Conservation (phyloP, 352 stramenopile species). For the Phytopythium montanum region DNA sequence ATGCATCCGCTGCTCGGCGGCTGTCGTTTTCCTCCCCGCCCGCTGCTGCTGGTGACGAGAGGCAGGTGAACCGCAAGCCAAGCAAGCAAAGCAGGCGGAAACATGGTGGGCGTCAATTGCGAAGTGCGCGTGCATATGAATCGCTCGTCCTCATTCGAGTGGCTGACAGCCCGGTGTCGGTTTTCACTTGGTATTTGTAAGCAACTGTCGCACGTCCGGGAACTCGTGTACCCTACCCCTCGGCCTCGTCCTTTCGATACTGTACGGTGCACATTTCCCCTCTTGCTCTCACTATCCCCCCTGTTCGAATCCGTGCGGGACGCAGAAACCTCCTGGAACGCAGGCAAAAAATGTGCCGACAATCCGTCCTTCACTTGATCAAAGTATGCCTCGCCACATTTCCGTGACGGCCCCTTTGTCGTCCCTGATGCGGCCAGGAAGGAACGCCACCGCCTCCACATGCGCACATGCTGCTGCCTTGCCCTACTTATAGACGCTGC, state of each 20-base stretch:
- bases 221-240: not conserved
- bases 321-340: not conserved
- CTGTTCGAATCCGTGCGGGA: no score
- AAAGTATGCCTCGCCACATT: not conserved
- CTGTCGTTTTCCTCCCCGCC: not conserved
- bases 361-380: not conserved
- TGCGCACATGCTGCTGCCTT: not conserved
- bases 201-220: constrained; percentile 3
- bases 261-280: no score
- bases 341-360: not conserved
- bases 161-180: not conserved
- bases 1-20: no score
- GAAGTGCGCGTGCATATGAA: no score
- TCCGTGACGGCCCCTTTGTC: not conserved
- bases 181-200: not conserved
- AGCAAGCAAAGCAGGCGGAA: no score
- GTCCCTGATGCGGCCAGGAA: not conserved
- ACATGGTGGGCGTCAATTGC: no score
- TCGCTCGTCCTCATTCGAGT: no score
- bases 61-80: no score
- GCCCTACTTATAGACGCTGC: not conserved
- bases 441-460: not conserved
- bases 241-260: not conserved
- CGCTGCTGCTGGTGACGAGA: no score
- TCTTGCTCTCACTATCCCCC: no score